phyloP scores from a whole-genome alignment of 305 asterid genomes.

The Fraxinus sp. region DNA sequence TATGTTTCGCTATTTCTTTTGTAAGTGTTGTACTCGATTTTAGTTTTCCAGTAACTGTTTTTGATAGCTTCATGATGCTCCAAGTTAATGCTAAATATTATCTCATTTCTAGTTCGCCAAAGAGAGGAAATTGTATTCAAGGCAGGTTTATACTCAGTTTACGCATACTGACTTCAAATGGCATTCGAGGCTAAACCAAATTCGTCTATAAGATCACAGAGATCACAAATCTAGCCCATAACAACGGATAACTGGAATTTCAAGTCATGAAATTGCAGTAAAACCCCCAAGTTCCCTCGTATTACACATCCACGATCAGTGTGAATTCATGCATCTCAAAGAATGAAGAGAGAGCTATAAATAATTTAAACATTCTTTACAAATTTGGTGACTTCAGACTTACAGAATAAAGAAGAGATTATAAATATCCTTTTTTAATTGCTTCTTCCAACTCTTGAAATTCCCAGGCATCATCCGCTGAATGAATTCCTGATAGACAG shows the following conservation, averaged over 20 bases:
- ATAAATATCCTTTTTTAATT: conserved; percentile 68
- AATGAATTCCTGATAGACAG: conserved; percentile 62
- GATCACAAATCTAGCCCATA: too few relatives aligned
- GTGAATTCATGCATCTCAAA: neutral
- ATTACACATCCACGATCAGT: neutral
- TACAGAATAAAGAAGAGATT: conserved; percentile 19
- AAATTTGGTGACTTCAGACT: neutral
- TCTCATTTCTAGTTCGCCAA: neutral
- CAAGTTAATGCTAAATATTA: too few relatives aligned
- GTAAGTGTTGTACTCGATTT: too few relatives aligned
- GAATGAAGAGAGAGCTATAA: neutral
- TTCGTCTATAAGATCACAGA: too few relatives aligned
- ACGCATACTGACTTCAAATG: too few relatives aligned
- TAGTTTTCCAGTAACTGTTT: too few relatives aligned
- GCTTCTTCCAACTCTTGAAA: conserved; percentile 80
- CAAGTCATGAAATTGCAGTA: neutral
- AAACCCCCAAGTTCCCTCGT: neutral
- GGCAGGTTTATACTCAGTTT: neutral
- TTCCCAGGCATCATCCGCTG: conserved; percentile 93
- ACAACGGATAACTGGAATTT: neutral
- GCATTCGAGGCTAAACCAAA: too few relatives aligned
- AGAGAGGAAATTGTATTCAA: neutral
- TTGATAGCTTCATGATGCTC: too few relatives aligned
- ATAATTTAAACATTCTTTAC: neutral
- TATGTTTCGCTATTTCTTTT: too few relatives aligned